A percentile compares a stretch with the other conserved stretches of the same genome.
Evolutionary conservation across 2,329 filamentous ascomycete genomes (phyloP).

Genomic region (Pseudopyricularia javanii): DNA sequence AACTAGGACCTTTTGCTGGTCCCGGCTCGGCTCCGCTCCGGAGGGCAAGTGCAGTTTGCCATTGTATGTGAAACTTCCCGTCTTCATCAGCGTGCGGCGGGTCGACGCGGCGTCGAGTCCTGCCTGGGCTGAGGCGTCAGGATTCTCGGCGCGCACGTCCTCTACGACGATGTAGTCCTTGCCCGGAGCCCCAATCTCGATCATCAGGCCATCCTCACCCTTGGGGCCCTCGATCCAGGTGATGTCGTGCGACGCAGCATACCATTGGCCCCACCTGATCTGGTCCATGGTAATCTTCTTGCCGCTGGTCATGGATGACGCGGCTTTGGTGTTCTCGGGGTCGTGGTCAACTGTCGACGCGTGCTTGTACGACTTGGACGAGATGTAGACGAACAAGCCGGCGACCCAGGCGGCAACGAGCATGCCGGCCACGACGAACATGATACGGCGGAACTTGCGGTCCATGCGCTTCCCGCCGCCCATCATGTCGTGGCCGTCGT

Average conservation of each 20-base stretch:
- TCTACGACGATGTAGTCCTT: slow-evolving; percentile 76
- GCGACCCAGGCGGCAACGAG: slow-evolving; percentile 57
- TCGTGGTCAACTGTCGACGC: slow-evolving; percentile 52
- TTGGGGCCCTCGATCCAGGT: slow-evolving; percentile 65
- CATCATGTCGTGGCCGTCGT: slow-evolving; percentile 16
- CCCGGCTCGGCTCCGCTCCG: slow-evolving; percentile 62
- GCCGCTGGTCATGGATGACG: slow-evolving; percentile 43
- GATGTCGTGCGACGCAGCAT: slow-evolving; percentile 50
- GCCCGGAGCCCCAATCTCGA: slow-evolving; percentile 53
- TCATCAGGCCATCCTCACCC: slow-evolving; percentile 72
- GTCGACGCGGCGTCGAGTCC: slow-evolving; percentile 22
- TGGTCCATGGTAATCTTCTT: slow-evolving; percentile 65
- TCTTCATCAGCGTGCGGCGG: slow-evolving; percentile 65
- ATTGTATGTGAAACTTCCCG: slow-evolving; percentile 46
- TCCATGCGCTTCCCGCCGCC: slow-evolving; percentile 46
- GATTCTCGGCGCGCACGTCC: slow-evolving; percentile 56
- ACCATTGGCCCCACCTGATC: slow-evolving; percentile 55
- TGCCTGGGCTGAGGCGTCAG: slow-evolving; percentile 8
- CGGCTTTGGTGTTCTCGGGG: slow-evolving; percentile 43
- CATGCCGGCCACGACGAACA: slow-evolving; percentile 48
- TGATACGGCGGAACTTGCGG: slow-evolving; percentile 46
- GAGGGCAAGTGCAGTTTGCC: slow-evolving; percentile 42
- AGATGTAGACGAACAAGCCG: slow-evolving; percentile 55
- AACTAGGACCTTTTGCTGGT: slow-evolving; percentile 80
- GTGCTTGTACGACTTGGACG: slow-evolving; percentile 52